Percentiles rank a stretch among this genome's conserved stretches.
phyloP scores from a whole-genome alignment of 768 basidiomycete species.

The Suillus sp. region DNA sequence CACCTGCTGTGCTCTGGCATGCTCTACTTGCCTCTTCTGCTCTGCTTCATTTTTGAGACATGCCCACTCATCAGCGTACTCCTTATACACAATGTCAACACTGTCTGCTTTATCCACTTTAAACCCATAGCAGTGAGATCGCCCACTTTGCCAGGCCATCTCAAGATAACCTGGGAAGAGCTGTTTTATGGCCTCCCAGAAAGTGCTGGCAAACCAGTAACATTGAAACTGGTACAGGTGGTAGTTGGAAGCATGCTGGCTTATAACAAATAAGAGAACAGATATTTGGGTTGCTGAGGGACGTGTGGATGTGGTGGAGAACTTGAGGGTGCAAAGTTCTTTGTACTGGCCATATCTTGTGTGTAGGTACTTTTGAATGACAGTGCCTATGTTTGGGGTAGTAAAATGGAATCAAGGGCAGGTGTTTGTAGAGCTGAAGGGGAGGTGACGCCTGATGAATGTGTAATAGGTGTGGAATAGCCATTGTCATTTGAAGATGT shows the following conservation, averaged over 20 bases:
- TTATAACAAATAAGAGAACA: neutral
- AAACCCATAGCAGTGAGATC: neutral
- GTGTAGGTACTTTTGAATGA: neutral
- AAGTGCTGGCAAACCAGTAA: neutral
- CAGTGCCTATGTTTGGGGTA: neutral
- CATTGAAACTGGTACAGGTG: neutral
- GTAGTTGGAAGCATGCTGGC: neutral
- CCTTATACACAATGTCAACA: neutral
- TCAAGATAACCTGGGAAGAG: neutral
- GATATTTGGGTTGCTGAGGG: neutral
- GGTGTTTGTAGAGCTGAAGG: neutral
- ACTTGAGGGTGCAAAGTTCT: neutral
- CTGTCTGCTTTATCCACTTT: neutral
- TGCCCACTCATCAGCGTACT: neutral
- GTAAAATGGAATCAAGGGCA: neutral
- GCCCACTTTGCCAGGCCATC: neutral
- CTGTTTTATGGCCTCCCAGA: neutral
- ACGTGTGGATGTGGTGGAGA: neutral
- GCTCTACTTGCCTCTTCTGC: neutral
- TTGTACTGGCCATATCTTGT: neutral
- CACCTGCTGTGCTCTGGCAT: neutral
- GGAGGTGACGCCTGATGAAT: neutral
- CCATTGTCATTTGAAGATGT: neutral
- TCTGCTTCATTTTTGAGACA: neutral
- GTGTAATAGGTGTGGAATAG: neutral